These are phyloP conservation scores for Pseudozyma sp. DNA, from an alignment of 1,284 basidiomycete genomes.

Conservation along the genomic window DNA sequence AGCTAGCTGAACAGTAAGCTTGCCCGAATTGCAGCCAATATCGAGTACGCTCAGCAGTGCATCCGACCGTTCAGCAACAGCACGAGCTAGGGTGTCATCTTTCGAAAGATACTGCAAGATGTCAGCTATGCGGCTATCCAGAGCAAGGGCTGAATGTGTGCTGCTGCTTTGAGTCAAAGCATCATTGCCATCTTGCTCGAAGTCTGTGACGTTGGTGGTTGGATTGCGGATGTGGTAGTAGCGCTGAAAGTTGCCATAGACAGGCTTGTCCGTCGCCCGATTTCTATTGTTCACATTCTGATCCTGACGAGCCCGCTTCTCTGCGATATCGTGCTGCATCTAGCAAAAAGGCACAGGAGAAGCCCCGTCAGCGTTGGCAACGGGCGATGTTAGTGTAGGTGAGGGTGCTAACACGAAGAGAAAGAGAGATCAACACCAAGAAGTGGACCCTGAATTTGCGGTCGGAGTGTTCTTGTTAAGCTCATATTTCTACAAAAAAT, in stretches of 20 bases:
- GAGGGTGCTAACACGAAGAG: not conserved
- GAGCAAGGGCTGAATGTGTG: conserved; percentile 23
- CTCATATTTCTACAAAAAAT: too few relatives aligned
- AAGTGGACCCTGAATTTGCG: conserved; percentile 1
- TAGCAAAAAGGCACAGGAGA: not conserved
- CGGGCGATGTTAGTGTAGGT: not conserved
- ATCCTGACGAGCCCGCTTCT: conserved; percentile 1
- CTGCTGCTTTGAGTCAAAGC: not conserved
- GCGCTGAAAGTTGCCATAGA: conserved; percentile 45
- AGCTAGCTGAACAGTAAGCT: conserved; percentile 35
- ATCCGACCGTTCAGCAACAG: not conserved
- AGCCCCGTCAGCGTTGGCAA: not conserved
- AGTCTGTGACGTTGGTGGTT: not conserved
- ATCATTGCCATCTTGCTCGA: not conserved
- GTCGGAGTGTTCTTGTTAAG: too few relatives aligned
- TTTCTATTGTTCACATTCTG: not conserved
- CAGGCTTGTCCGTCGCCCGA: conserved; percentile 1
- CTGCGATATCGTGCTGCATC: not conserved
- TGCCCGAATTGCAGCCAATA: conserved; percentile 45
- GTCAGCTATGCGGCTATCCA: conserved; percentile 27
- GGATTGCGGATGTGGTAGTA: conserved; percentile 54
- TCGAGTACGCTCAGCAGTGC: conserved; percentile 17
- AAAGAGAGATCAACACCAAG: not conserved
- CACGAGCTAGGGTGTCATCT: not conserved
- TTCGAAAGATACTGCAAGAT: conserved; percentile 18